Evolutionary conservation across 306 rosid genomes (phyloP), one percentile per base, ranked within the genome.

Genomic region (Quercus glauca): DNA sequence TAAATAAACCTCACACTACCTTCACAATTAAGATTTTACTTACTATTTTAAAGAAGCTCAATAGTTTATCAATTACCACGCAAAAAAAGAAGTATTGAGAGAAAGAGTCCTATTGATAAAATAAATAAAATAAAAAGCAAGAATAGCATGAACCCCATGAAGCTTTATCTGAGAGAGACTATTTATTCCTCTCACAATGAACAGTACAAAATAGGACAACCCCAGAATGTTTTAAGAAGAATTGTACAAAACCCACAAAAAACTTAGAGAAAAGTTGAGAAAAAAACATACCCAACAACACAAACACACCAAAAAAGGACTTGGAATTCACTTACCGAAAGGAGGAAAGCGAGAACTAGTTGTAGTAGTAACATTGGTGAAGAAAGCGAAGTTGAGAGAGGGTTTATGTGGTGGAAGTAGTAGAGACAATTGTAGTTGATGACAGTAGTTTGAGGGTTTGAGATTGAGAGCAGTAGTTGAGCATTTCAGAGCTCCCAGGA

Each of bases 401-500:
- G 45, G 74, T 45, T 53, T 76, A 3, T 69, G 83, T 5, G 87
- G 71, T 23, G 79, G 72, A 63, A 52, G 76, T 51, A 33, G 72
- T 33, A 8, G 25, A 3, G 71, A 23, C 20, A 28, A 76, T 9
- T 83, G 55, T 26, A 74, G 82, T 49, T 78, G 70, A 60, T 49
- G 53, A 49, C 15, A 49, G 53, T 17, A 35, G 17, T 55, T 79
- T 19, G 75, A 35, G 69, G 79, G 76, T 49, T 78, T 18, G 67
- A 78, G 15, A 49, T 74, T 18, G 67, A 78, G 15, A 49, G 81
- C 41, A 29, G 76, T 49, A 25, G 71, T 17, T 21, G 76, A 75
- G 76, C 85, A 57, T 81, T 83, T 86, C 5, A 78, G 82, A 83
- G 89, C 83, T 21, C 79, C 85, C 65, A 75, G 75, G 67, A 86